These are phyloP conservation scores for Grigorovia jiainica DNA, from an alignment of 805 yeast species.

Conservation along the genomic window DNA sequence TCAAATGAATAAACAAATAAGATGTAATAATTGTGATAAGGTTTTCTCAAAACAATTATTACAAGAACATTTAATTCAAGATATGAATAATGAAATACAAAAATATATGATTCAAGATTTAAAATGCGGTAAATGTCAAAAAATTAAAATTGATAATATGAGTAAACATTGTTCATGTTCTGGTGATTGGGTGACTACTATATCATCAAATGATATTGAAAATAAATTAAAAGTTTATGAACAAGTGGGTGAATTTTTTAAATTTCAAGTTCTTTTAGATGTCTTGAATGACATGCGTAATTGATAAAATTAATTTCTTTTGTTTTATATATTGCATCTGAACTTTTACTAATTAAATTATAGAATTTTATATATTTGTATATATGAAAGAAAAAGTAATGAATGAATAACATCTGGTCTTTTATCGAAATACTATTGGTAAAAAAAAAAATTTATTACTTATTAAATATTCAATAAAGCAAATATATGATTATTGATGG, in stretches of 20 bases:
- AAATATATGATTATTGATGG: too few species aligned
- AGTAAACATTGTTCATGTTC: constrained; percentile 77
- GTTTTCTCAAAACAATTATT: constrained; percentile 56
- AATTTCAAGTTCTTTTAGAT: constrained; percentile 41
- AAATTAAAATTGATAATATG: constrained; percentile 57
- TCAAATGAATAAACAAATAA: constrained; percentile 34
- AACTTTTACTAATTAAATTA: too few species aligned
- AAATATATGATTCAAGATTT: constrained; percentile 70
- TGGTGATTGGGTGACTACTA: constrained; percentile 67
- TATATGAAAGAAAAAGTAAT: too few species aligned
- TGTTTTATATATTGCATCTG: neutral
- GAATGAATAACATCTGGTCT: too few species aligned
- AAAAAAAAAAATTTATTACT: too few species aligned
- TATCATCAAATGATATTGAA: constrained; percentile 36
- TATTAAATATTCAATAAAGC: too few species aligned
- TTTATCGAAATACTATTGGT: too few species aligned
- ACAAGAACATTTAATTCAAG: constrained; percentile 71
- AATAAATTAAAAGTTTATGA: constrained; percentile 40
- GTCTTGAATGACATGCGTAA: constrained; percentile 2
- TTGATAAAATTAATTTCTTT: neutral
- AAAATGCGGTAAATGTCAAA: constrained; percentile 68
- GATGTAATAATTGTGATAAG: constrained; percentile 57
- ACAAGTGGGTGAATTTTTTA: constrained; percentile 52
- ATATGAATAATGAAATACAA: constrained; percentile 46
- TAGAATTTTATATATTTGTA: too few species aligned